A percentile compares a stretch with the other conserved stretches of the same genome.
Evolutionary conservation across 164 flowering plant species (phyloP).

Genomic region (Magnolia kwangsiensis): DNA sequence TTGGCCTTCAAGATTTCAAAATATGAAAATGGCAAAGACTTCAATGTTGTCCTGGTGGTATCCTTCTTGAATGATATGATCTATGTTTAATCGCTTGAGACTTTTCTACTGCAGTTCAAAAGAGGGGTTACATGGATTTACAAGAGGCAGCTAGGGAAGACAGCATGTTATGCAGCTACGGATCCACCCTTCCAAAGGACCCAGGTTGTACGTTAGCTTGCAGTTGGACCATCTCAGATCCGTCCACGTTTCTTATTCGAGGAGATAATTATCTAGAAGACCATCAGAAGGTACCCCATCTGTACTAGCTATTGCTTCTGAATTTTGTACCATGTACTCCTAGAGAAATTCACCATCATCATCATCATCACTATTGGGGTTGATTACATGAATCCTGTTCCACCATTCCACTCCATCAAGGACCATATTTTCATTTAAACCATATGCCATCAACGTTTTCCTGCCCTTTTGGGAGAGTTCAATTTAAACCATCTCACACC

Average conservation of each 20-base stretch:
- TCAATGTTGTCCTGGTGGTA: not conserved
- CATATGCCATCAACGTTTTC: too few relatives aligned
- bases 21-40: not conserved
- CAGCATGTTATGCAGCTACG: slow-evolving; percentile 32
- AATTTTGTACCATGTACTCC: not conserved
- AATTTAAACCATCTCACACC: too few relatives aligned
- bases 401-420: too few relatives aligned
- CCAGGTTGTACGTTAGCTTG: slow-evolving; percentile 31
- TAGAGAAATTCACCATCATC: not conserved
- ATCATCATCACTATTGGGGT: too few relatives aligned
- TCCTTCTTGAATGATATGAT: not conserved
- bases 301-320: not conserved
- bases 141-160: slow-evolving; percentile 31
- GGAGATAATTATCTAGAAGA: slow-evolving; percentile 42
- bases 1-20: not conserved
- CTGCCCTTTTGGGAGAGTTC: too few relatives aligned
- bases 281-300: slow-evolving; percentile 31
- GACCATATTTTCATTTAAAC: too few relatives aligned
- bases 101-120: slow-evolving; percentile 43
- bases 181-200: slow-evolving; percentile 45
- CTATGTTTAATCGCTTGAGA: not conserved
- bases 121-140: slow-evolving; percentile 59
- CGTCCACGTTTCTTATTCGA: slow-evolving; percentile 53
- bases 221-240: slow-evolving; percentile 48
- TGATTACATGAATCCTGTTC: too few relatives aligned